Evolutionary conservation across 2,329 filamentous ascomycete genomes (phyloP).

Genomic region (Diplodia scrobiculata): DNA sequence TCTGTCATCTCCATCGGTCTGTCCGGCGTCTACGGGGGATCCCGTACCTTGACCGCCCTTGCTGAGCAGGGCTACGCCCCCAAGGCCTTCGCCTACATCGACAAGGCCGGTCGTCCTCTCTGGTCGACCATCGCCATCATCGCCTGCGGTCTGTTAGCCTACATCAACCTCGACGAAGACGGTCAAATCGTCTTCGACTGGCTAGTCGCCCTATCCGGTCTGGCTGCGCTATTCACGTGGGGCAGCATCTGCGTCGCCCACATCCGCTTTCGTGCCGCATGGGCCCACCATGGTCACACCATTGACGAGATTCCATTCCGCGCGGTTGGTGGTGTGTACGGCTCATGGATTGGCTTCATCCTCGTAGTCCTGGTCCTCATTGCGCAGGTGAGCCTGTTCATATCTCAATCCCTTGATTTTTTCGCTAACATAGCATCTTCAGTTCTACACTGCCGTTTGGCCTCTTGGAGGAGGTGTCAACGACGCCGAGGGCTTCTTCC

Average conservation of each 20-base stretch:
- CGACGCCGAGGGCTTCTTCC: slow-evolving; percentile 50
- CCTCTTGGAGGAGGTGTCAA: slow-evolving; percentile 40
- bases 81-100: slow-evolving; percentile 61
- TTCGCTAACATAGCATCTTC: slow-evolving; percentile 28
- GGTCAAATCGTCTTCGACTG: slow-evolving; percentile 71
- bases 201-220: slow-evolving; percentile 73
- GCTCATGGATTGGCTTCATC: slow-evolving; percentile 46
- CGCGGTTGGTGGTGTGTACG: slow-evolving; percentile 46
- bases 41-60: slow-evolving; percentile 83
- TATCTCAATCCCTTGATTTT: not conserved
- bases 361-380: slow-evolving; percentile 46
- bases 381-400: slow-evolving; percentile 44
- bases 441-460: slow-evolving; percentile 33
- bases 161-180: slow-evolving; percentile 62
- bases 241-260: slow-evolving; percentile 84
- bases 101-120: slow-evolving; percentile 58
- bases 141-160: slow-evolving; percentile 71
- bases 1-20: slow-evolving; percentile 90
- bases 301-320: slow-evolving; percentile 52
- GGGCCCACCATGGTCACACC: slow-evolving; percentile 44
- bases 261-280: slow-evolving; percentile 76
- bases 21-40: slow-evolving; percentile 87
- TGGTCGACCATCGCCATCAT: slow-evolving; percentile 63
- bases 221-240: slow-evolving; percentile 78
- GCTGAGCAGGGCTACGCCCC: slow-evolving; percentile 72